Conservation (phyloP, 768 basidiomycete species). For the Mycena crocata region DNA sequence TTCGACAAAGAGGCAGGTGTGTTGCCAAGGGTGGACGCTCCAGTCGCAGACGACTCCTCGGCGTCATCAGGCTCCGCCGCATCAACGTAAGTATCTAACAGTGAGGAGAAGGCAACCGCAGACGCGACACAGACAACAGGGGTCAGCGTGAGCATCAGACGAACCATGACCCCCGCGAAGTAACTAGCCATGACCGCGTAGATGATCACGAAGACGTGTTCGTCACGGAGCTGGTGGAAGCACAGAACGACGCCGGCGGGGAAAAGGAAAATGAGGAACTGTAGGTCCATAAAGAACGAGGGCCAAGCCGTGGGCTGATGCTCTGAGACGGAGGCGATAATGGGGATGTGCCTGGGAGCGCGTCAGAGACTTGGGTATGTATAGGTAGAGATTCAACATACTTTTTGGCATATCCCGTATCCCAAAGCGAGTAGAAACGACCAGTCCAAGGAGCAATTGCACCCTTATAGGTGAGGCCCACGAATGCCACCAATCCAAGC, state of each 20-base stretch:
- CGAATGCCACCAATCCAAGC: conserved; percentile 78
- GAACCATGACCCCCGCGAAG: conserved; percentile 99
- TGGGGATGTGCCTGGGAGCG: conserved; percentile 83
- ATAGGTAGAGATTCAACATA: conserved; percentile 47
- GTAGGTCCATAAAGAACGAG: conserved; percentile 99
- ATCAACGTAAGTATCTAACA: conserved; percentile 93
- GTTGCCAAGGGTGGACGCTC: conserved; percentile 45
- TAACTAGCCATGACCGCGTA: conserved; percentile 96
- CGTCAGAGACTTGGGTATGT: conserved; percentile 23
- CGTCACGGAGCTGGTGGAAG: conserved; percentile 94
- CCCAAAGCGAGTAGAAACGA: conserved; percentile 99
- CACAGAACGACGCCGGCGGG: conserved; percentile 95
- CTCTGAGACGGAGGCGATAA: conserved; percentile 98
- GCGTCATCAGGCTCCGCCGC: conserved; percentile 71
- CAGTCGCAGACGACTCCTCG: conserved; percentile 48
- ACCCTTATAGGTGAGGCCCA: conserved; percentile 88
- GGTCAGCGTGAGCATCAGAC: conserved; percentile 96
- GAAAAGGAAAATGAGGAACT: conserved; percentile 97
- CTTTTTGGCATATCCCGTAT: conserved; percentile 99
- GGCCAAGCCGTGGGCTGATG: conserved; percentile 99
- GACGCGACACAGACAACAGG: conserved; percentile 96
- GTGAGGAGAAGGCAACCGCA: conserved; percentile 88
- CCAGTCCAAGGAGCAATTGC: conserved; percentile 99
- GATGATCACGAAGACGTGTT: conserved; percentile 98
- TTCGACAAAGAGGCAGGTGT: conserved; percentile 55